These are phyloP conservation scores for Apiospora kogelbergensis DNA, from an alignment of 2,329 filamentous ascomycete species.

Conservation along the genomic window DNA sequence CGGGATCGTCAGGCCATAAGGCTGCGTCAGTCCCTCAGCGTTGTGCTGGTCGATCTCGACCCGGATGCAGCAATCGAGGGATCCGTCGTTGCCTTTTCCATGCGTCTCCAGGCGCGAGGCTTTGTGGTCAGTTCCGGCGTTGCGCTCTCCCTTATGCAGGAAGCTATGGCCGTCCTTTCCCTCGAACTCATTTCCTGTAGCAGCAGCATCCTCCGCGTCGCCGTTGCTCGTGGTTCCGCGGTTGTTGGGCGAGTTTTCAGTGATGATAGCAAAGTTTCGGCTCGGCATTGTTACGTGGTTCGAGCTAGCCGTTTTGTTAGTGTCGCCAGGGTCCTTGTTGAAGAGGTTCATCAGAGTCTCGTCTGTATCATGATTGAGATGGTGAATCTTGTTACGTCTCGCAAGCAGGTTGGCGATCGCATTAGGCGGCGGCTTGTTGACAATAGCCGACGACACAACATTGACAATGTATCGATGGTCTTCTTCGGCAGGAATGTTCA, in stretches of 20 bases:
- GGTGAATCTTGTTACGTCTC: slow-evolving; percentile 80
- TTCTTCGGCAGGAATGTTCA: slow-evolving; percentile 72
- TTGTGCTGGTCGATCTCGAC: slow-evolving; percentile 87
- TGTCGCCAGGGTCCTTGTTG: slow-evolving; percentile 78
- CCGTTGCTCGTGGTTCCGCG: slow-evolving; percentile 22
- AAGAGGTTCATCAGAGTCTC: slow-evolving; percentile 95
- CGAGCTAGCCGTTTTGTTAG: slow-evolving; percentile 68
- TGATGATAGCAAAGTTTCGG: slow-evolving; percentile 89
- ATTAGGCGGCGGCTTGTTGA: slow-evolving; percentile 88
- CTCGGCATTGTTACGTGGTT: slow-evolving; percentile 91
- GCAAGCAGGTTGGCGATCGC: slow-evolving; percentile 89
- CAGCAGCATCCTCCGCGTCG: slow-evolving; percentile 16
- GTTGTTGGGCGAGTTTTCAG: slow-evolving; percentile 75
- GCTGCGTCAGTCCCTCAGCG: slow-evolving; percentile 73
- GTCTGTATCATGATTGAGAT: slow-evolving; percentile 71
- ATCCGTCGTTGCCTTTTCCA: slow-evolving; percentile 55
- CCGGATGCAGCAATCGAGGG: slow-evolving; percentile 80
- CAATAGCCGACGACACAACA: slow-evolving; percentile 89
- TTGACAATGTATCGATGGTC: slow-evolving; percentile 97
- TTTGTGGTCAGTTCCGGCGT: slow-evolving; percentile 75
- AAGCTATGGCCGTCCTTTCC: slow-evolving; percentile 67
- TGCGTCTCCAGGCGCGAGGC: slow-evolving; percentile 60
- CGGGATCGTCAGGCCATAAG: slow-evolving; percentile 87
- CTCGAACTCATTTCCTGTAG: slow-evolving; percentile 28
- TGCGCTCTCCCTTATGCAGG: slow-evolving; percentile 74